These are phyloP conservation scores for Lathyrus aphaca DNA, from an alignment of 306 rosid species.

Conservation along the genomic window DNA sequence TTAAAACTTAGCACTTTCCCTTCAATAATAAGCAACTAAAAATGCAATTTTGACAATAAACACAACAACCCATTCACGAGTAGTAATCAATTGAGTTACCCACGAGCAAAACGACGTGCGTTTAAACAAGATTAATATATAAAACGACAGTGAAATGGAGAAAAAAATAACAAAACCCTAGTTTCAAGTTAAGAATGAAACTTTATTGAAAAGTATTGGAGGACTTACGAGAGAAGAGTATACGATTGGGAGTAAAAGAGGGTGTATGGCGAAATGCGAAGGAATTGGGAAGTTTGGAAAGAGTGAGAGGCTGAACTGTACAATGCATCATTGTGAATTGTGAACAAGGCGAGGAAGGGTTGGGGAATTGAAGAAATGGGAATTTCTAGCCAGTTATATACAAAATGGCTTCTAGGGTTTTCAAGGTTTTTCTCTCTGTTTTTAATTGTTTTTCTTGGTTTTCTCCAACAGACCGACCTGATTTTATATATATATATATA, in stretches of 20 bases:
- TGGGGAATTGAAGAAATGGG: background rate
- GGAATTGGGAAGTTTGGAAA: conserved; percentile 30
- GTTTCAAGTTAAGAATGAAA: background rate
- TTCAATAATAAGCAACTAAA: background rate
- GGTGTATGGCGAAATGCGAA: conserved; percentile 16
- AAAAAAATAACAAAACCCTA: background rate
- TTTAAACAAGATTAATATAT: background rate
- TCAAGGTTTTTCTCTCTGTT: background rate
- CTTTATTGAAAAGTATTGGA: background rate
- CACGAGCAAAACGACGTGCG: too few species aligned
- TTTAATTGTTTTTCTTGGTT: background rate
- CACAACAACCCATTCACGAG: background rate
- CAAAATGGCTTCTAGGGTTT: conserved; percentile 45
- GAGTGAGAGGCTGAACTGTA: conserved; percentile 35
- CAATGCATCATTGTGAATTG: conserved; percentile 36
- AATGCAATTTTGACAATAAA: background rate
- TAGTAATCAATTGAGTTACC: too few species aligned
- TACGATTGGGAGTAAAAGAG: conserved; percentile 16
- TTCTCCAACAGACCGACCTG: background rate
- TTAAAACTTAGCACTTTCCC: background rate
- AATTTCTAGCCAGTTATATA: conserved; percentile 21
- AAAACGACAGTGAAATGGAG: background rate
- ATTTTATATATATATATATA: too few species aligned
- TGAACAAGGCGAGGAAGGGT: background rate
- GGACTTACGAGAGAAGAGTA: conserved; percentile 44